Conservation (phyloP, 2,329 filamentous ascomycete genomes). For the Aquanectria penicillioides region DNA sequence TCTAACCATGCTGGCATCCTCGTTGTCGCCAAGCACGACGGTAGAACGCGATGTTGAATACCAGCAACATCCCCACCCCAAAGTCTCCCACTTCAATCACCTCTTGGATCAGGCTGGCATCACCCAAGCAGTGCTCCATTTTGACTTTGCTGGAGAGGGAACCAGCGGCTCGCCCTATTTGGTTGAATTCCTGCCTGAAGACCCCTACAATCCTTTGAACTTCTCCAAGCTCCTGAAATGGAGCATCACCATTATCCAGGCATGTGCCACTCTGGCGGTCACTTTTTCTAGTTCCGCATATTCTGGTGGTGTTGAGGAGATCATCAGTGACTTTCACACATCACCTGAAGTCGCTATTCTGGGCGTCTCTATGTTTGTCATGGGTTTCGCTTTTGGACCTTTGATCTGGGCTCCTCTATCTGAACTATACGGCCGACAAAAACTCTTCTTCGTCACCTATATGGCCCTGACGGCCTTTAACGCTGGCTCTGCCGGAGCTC, state of each 20-base stretch:
- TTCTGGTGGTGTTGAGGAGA: not conserved
- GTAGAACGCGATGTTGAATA: too few relatives aligned
- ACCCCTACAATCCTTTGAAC: not conserved
- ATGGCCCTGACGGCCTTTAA: not conserved
- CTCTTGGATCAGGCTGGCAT: too few relatives aligned
- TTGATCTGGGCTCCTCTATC: constrained; percentile 11
- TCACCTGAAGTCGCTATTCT: not conserved
- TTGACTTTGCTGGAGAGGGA: too few relatives aligned
- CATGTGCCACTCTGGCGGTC: not conserved
- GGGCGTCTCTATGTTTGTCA: constrained; percentile 2
- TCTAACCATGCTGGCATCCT: too few relatives aligned
- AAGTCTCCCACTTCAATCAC: too few relatives aligned
- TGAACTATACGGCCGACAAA: constrained; percentile 2
- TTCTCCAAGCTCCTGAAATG: not conserved
- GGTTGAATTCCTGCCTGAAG: not conserved
- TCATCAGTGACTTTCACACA: not conserved
- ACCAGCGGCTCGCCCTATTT: too few relatives aligned
- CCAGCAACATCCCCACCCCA: too few relatives aligned
- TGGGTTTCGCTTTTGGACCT: constrained; percentile 10
- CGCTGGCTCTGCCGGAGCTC: not conserved
- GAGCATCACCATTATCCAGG: not conserved
- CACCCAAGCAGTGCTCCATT: too few relatives aligned
- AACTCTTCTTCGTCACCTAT: constrained; percentile 1
- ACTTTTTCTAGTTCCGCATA: constrained; percentile 11
- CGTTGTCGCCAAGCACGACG: too few relatives aligned